Conservation (phyloP, 345 rosid species). For the Melastoma malabathricum region DNA sequence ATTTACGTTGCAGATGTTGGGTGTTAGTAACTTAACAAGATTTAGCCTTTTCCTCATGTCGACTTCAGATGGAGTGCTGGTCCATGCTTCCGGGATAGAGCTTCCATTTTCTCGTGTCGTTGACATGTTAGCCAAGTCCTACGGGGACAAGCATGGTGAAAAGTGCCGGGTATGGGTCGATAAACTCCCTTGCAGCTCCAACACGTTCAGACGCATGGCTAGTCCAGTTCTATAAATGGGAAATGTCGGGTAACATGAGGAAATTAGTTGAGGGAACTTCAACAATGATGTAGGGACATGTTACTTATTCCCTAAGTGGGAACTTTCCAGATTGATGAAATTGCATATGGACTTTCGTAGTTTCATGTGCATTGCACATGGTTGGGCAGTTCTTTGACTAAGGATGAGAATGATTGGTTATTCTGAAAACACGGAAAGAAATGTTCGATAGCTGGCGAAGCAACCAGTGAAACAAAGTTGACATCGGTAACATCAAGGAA, state of each 20-base stretch:
- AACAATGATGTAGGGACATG: not conserved
- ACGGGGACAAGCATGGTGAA: constrained; percentile 51
- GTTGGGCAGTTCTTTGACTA: constrained; percentile 25
- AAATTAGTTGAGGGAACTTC: not conserved
- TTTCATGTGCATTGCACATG: constrained; percentile 58
- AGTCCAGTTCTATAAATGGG: constrained; percentile 66
- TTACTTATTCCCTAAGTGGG: not conserved
- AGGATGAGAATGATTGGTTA: constrained; percentile 15
- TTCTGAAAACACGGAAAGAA: constrained; percentile 10
- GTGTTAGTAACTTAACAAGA: not conserved
- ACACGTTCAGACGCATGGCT: constrained; percentile 58
- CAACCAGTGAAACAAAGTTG: not conserved
- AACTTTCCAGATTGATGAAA: constrained; percentile 9
- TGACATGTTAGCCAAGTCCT: constrained; percentile 23
- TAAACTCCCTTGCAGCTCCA: constrained; percentile 34
- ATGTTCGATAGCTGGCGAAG: not conserved
- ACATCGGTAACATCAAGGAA: not conserved
- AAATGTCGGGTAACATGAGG: constrained; percentile 41
- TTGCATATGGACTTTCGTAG: constrained; percentile 20
- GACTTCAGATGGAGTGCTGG: constrained; percentile 11
- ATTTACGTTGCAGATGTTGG: not conserved
- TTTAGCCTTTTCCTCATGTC: not conserved
- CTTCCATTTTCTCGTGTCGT: constrained; percentile 24
- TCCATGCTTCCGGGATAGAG: constrained; percentile 50
- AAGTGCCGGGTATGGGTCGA: constrained; percentile 56